Percentiles rank a stretch among this genome's conserved stretches.
phyloP scores from a whole-genome alignment of 768 basidiomycete species.

The Paxillus ammoniavirescens region DNA sequence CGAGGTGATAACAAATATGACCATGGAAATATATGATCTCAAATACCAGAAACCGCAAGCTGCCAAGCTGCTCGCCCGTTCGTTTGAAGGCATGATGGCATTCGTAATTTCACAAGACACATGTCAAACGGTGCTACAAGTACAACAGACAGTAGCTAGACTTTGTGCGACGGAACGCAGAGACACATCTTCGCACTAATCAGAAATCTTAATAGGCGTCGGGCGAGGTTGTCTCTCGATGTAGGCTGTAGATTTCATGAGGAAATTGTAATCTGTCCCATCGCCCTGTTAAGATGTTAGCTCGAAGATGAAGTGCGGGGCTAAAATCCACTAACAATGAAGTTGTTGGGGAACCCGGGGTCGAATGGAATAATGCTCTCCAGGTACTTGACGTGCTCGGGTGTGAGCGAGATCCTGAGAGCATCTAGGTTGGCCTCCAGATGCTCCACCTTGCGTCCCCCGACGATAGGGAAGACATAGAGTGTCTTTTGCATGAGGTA shows the following conservation, averaged over 20 bases:
- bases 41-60: not conserved
- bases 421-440: conserved; percentile 42
- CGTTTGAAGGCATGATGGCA: not conserved
- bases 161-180: too few relatives aligned
- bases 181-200: not conserved
- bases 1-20: not conserved
- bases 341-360: conserved; percentile 36
- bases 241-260: conserved; percentile 13
- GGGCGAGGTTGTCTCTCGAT: conserved; percentile 18
- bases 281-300: conserved; percentile 25
- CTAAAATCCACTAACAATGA: conserved; percentile 29
- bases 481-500: conserved; percentile 47
- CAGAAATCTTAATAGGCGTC: conserved; percentile 9
- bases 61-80: not conserved
- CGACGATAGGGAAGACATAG: conserved; percentile 43
- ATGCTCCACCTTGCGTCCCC: conserved; percentile 44
- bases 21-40: not conserved
- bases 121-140: not conserved
- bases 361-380: conserved; percentile 38
- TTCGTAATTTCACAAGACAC: not conserved
- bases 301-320: not conserved
- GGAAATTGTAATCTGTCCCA: conserved; percentile 18
- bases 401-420: conserved; percentile 37
- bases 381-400: conserved; percentile 37
- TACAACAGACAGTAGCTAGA: not conserved